These are phyloP conservation scores for Jimgerdemannia flammicorona DNA, from an alignment of 192 early-diverging fungal species.

Conservation along the genomic window DNA sequence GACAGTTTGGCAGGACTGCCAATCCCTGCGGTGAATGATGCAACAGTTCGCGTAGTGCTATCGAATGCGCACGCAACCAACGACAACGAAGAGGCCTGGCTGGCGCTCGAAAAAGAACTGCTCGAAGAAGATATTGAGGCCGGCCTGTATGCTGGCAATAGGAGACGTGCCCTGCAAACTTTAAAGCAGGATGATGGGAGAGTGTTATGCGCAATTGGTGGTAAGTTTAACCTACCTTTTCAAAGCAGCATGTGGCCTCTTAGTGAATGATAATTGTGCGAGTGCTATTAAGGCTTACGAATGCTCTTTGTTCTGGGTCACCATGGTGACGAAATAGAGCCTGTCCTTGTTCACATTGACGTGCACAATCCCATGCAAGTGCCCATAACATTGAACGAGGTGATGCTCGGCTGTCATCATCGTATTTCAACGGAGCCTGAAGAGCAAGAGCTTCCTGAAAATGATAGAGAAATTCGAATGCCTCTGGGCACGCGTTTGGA, in stretches of 20 bases:
- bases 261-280: background rate
- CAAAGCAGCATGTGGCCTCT: background rate
- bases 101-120: slow-evolving; percentile 62
- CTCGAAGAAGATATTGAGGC: slow-evolving; percentile 46
- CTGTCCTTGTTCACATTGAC: slow-evolving; percentile 60
- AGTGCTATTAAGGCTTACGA: too few species aligned
- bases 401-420: slow-evolving; percentile 51
- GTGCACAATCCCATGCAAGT: slow-evolving; percentile 73
- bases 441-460: background rate
- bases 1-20: slow-evolving; percentile 48
- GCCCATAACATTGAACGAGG: slow-evolving; percentile 29
- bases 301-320: too few species aligned
- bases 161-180: slow-evolving; percentile 18
- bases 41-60: slow-evolving; percentile 47
- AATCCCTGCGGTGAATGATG: slow-evolving; percentile 57
- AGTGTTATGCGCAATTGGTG: slow-evolving; percentile 71
- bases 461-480: background rate
- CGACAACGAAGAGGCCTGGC: slow-evolving; percentile 64
- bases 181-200: slow-evolving; percentile 42
- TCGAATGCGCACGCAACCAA: slow-evolving; percentile 56
- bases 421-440: slow-evolving; percentile 26
- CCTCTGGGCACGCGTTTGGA: background rate
- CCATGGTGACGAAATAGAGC: slow-evolving; percentile 42
- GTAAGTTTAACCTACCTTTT: slow-evolving; percentile 33
- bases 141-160: slow-evolving; percentile 23